Evolutionary conservation across 495 filamentous ascomycete species (phyloP).

Genomic region (Podospora bellae-mahoneyi): DNA sequence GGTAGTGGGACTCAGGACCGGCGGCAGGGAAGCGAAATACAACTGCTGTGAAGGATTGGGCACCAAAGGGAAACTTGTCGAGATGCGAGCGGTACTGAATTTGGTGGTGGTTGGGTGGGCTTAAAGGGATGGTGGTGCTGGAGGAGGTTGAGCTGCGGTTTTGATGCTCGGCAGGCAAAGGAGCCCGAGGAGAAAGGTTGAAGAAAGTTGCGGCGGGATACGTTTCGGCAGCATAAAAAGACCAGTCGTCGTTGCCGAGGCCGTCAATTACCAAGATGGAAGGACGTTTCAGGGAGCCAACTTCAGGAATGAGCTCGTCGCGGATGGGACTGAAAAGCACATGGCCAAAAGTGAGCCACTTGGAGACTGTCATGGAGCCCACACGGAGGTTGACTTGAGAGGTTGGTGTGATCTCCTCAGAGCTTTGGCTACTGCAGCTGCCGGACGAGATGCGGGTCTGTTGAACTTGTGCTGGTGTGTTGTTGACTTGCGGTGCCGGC

Average conservation of each 20-base stretch:
- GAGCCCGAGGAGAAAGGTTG: slow-evolving; percentile 63
- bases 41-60: slow-evolving; percentile 79
- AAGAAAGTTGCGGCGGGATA: slow-evolving; percentile 85
- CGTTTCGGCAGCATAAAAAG: slow-evolving; percentile 90
- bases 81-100: slow-evolving; percentile 66
- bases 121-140: slow-evolving; percentile 47
- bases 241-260: slow-evolving; percentile 85
- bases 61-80: slow-evolving; percentile 79
- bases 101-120: slow-evolving; percentile 81
- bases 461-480: slow-evolving; percentile 30
- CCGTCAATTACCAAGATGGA: slow-evolving; percentile 89
- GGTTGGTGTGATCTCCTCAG: slow-evolving; percentile 58
- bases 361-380: slow-evolving; percentile 61
- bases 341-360: slow-evolving; percentile 91
- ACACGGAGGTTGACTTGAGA: slow-evolving; percentile 80
- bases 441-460: slow-evolving; percentile 45
- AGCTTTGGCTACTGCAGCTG: slow-evolving; percentile 40
- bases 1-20: slow-evolving; percentile 68
- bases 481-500: slow-evolving; percentile 26
- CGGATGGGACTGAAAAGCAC: slow-evolving; percentile 93
- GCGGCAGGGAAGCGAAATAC: slow-evolving; percentile 84
- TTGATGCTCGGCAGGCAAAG: slow-evolving; percentile 35
- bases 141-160: slow-evolving; percentile 5
- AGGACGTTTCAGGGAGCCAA: slow-evolving; percentile 49
- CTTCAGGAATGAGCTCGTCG: slow-evolving; percentile 59